Conservation (phyloP, 2,329 filamentous ascomycete genomes). For the Aureobasidium sp. region DNA sequence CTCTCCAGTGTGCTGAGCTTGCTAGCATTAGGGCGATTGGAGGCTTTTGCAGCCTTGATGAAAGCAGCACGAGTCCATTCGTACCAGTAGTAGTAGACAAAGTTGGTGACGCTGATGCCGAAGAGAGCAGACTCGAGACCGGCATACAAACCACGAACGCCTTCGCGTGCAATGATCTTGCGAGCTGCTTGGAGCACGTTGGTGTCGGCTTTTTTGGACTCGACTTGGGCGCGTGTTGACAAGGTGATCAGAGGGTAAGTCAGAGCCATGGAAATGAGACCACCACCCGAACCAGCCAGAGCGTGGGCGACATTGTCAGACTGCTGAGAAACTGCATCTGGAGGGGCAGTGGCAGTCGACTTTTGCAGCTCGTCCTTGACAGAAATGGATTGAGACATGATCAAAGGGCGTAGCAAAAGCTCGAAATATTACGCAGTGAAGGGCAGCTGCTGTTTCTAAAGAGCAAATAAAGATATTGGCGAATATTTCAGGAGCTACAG, state of each 20-base stretch:
- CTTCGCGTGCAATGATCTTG: conserved; percentile 86
- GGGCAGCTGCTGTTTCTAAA: background rate
- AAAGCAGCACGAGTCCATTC: conserved; percentile 80
- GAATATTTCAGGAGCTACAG: background rate
- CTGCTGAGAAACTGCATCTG: conserved; percentile 64
- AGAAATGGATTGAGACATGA: conserved; percentile 35
- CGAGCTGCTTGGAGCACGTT: conserved; percentile 76
- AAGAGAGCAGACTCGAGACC: conserved; percentile 92
- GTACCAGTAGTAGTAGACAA: conserved; percentile 99
- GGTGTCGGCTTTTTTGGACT: conserved; percentile 85
- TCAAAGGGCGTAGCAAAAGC: background rate
- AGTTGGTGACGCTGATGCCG: conserved; percentile 97
- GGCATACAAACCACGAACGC: conserved; percentile 80
- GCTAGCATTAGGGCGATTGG: conserved; percentile 14
- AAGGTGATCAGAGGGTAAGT: conserved; percentile 98
- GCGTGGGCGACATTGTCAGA: conserved; percentile 97
- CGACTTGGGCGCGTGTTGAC: conserved; percentile 94
- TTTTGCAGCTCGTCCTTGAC: conserved; percentile 23
- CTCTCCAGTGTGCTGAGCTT: conserved; percentile 83
- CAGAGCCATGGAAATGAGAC: conserved; percentile 89
- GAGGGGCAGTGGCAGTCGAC: conserved; percentile 23
- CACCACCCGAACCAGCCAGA: conserved; percentile 80
- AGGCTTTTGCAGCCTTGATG: conserved; percentile 27
- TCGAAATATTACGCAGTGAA: background rate
- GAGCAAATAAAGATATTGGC: background rate